Evolutionary conservation across 768 basidiomycete genomes (phyloP).

Genomic region (Suillus sp.): DNA sequence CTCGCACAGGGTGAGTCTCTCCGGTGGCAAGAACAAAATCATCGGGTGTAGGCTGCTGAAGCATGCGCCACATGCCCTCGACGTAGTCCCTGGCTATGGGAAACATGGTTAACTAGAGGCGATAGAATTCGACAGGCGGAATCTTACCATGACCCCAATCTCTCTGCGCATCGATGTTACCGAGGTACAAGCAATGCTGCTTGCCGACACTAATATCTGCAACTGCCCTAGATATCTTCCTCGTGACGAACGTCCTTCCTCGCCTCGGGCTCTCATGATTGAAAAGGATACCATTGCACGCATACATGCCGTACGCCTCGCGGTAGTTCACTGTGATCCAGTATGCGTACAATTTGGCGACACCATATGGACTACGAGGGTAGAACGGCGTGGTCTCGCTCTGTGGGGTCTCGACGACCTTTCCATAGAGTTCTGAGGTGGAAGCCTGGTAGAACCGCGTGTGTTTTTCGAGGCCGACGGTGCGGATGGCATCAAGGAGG

Average conservation of each 20-base stretch:
- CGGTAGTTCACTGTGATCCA: constrained; percentile 93
- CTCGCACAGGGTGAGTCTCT: constrained; percentile 93
- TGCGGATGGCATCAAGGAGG: constrained; percentile 93
- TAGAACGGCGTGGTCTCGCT: constrained; percentile 97
- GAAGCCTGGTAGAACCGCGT: constrained; percentile 97
- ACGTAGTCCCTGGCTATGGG: constrained; percentile 80
- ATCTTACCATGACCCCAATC: constrained; percentile 95
- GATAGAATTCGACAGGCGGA: neutral
- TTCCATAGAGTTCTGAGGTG: constrained; percentile 96
- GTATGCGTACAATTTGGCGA: constrained; percentile 90
- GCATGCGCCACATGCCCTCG: constrained; percentile 98
- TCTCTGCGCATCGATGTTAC: constrained; percentile 92
- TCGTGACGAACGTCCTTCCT: constrained; percentile 93
- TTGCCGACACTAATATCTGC: constrained; percentile 92
- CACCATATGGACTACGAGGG: constrained; percentile 96
- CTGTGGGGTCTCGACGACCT: constrained; percentile 94
- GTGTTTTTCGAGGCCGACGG: constrained; percentile 91
- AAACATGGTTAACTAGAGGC: neutral
- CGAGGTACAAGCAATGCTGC: constrained; percentile 88
- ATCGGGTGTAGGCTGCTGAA: constrained; percentile 80
- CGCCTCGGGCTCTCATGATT: constrained; percentile 97
- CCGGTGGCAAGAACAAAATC: constrained; percentile 97
- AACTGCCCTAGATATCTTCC: constrained; percentile 91
- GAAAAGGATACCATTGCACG: constrained; percentile 96
- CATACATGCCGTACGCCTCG: constrained; percentile 95